Evolutionary conservation across 768 basidiomycete species (phyloP), one percentile per base, ranked within the genome.

Genomic region (Asterophora parasitica): DNA sequence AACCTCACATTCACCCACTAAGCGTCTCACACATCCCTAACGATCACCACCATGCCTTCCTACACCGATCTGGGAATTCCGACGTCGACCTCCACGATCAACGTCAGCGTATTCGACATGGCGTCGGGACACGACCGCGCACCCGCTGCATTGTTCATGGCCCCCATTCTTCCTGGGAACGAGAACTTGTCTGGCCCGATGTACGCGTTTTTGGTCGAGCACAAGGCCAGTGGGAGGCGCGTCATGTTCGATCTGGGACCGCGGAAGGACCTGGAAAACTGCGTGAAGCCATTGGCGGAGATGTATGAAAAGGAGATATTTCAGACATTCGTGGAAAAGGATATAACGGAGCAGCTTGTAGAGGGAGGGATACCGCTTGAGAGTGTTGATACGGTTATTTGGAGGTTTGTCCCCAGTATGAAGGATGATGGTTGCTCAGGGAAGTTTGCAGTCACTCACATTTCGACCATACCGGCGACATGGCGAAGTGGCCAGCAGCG

Each of bases 201-300:
- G 26, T 46, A 46, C 15, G 45, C 35, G 2, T 46, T 46, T 28
- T 27, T 46, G 3, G 26, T 46, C 26, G 45, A 46, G 12, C 45
- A 46, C 45, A 46, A 37, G 15, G 8, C 37, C 10, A 38, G 36
- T 4, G 13, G 35, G 23, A 38, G 30, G 36, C 44, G 44, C 12
- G 16, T 46, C 10, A 46, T 46, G 45, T 46, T 46, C 23, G 45
- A 38, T 11, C 36, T 46, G 16, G 44, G 44, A 28, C 44, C 35
- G 8, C 45, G 45, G 23, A 46, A 46, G 36, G 45, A 46, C 26
- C 16, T 28, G 4, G 36, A 46, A 19, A 46, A 46, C 17, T 30
- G 8, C 17, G 36, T 37, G 12, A 23, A 27, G 17, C 27, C 28
- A 7, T 4, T 46, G 7, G 7, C 16, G 4, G 27, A 30, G 2